Evolutionary conservation across 129 eudicot species (phyloP).

Genomic region (Kitagawia praeruptora): DNA sequence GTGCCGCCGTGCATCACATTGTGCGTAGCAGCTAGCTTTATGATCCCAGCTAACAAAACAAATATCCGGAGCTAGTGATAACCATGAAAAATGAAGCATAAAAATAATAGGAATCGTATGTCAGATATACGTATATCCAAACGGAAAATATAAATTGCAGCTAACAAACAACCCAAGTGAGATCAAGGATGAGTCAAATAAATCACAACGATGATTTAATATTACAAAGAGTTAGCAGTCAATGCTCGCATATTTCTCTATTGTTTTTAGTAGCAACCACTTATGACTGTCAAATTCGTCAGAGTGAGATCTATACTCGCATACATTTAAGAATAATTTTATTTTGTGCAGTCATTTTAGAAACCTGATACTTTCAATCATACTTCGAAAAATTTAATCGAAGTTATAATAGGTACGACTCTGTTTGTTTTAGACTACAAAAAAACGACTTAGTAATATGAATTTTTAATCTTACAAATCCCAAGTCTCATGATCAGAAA

Average conservation of each 20-base stretch:
- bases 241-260: neutral
- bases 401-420: too few species aligned
- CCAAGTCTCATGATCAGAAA: neutral
- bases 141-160: neutral
- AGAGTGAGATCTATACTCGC: neutral
- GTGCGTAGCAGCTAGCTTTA: neutral
- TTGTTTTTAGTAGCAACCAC: neutral
- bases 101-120: too few species aligned
- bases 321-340: too few species aligned
- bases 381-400: neutral
- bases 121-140: too few species aligned
- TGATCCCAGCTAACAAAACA: neutral
- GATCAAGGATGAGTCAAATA: neutral
- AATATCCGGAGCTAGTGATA: neutral
- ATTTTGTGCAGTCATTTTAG: neutral
- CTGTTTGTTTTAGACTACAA: too few species aligned
- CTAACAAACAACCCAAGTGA: neutral
- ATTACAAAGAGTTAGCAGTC: neutral
- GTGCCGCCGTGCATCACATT: neutral
- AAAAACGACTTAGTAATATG: too few species aligned
- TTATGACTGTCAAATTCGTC: neutral
- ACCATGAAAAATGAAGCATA: too few species aligned
- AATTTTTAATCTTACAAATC: too few species aligned
- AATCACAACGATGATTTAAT: neutral
- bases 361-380: neutral